Evolutionary conservation across 2,329 filamentous ascomycete species (phyloP).

Genomic region (Pseudogymnoascus sp.): DNA sequence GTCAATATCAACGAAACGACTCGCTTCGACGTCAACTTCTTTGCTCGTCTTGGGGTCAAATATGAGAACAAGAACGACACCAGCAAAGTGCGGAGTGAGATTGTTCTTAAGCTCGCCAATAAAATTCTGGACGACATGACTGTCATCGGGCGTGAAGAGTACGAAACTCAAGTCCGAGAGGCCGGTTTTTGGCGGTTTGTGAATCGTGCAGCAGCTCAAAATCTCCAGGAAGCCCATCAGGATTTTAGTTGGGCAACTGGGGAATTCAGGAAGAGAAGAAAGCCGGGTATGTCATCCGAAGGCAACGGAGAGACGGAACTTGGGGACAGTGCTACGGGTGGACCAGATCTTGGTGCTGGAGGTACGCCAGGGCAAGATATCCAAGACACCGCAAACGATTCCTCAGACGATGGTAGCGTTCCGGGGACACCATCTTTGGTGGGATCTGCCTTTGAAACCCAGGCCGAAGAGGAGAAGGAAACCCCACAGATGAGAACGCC

Average conservation of each 20-base stretch:
- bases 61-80: conserved; percentile 17
- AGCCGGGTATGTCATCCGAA: background rate
- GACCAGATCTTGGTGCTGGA: background rate
- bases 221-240: conserved; percentile 2
- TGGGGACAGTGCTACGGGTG: background rate
- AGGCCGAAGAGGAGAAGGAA: background rate
- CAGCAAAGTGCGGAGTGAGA: conserved; percentile 22
- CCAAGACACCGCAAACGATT: background rate
- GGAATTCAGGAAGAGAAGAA: background rate
- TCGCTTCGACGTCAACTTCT: conserved; percentile 22
- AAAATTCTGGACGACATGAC: conserved; percentile 25
- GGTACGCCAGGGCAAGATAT: background rate
- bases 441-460: background rate
- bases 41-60: conserved; percentile 25
- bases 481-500: background rate
- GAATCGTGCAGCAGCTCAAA: conserved; percentile 17
- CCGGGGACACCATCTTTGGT: background rate
- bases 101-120: conserved; percentile 22
- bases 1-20: background rate
- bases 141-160: conserved; percentile 22
- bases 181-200: conserved; percentile 29
- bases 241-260: conserved; percentile 13
- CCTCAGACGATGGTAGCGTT: background rate
- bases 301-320: background rate
- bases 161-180: conserved; percentile 22